Conservation (phyloP, 495 filamentous ascomycete genomes). For the Neurospora sp. region DNA sequence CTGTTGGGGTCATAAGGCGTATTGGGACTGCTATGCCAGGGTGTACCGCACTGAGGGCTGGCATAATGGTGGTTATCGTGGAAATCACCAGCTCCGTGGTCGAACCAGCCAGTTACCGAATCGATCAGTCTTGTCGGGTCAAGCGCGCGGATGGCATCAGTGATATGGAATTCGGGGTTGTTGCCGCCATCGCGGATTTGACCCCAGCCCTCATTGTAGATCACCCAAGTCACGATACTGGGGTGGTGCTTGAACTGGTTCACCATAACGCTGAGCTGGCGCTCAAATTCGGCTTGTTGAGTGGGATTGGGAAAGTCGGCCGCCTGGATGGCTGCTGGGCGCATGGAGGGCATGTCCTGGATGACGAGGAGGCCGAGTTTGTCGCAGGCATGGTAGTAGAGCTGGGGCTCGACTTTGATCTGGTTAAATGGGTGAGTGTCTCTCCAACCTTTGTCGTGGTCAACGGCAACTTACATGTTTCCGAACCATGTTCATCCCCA, state of each 20-base stretch:
- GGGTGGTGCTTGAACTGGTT: slow-evolving; percentile 53
- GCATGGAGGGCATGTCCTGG: slow-evolving; percentile 59
- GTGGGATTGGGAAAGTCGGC: slow-evolving; percentile 27
- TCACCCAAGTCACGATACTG: slow-evolving; percentile 47
- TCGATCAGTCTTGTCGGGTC: slow-evolving; percentile 55
- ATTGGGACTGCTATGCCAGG: slow-evolving; percentile 46
- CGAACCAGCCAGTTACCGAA: slow-evolving; percentile 50
- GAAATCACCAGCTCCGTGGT: slow-evolving; percentile 48
- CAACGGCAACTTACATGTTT: slow-evolving; percentile 45
- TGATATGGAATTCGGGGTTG: slow-evolving; percentile 46
- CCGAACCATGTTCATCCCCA: slow-evolving; percentile 58
- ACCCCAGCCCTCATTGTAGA: slow-evolving; percentile 68
- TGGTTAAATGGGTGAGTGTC: slow-evolving; percentile 10
- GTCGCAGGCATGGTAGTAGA: slow-evolving; percentile 60
- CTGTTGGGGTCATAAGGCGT: slow-evolving; percentile 48
- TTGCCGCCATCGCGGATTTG: slow-evolving; percentile 33
- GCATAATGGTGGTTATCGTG: slow-evolving; percentile 65
- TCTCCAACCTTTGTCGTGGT: background rate
- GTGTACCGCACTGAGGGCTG: slow-evolving; percentile 58
- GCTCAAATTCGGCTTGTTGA: slow-evolving; percentile 50
- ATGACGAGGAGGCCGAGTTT: slow-evolving; percentile 52
- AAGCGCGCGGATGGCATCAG: slow-evolving; percentile 39
- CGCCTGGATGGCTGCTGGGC: slow-evolving; percentile 11
- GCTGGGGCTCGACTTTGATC: slow-evolving; percentile 58
- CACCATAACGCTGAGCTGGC: slow-evolving; percentile 51